Conservation (phyloP, 2,329 filamentous ascomycete genomes). For the Fusarium anguioides region DNA sequence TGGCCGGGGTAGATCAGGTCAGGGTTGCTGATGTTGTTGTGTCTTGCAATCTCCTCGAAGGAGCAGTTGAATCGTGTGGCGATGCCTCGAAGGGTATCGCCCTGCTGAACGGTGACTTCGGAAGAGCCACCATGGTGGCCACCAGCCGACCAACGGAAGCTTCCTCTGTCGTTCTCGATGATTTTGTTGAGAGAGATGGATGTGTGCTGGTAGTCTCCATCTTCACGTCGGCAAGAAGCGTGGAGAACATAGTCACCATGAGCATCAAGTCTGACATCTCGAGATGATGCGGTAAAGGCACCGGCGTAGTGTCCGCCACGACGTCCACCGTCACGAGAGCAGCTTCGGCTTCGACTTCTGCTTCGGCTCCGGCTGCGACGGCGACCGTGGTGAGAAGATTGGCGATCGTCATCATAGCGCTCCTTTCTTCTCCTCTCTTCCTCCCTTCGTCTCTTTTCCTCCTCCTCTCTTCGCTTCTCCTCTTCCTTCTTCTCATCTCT, state of each 20-base stretch:
- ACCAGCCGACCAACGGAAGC: slow-evolving; percentile 51
- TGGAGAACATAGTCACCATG: slow-evolving; percentile 50
- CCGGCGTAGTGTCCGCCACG: slow-evolving; percentile 46
- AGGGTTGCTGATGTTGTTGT: slow-evolving; percentile 55
- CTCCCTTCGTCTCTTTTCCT: slow-evolving; percentile 28
- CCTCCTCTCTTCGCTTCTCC: slow-evolving; percentile 44
- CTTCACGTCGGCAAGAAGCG: slow-evolving; percentile 49
- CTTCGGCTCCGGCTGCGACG: not conserved
- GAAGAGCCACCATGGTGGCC: slow-evolving; percentile 41
- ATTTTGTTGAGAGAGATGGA: slow-evolving; percentile 51
- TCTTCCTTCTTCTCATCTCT: slow-evolving; percentile 51
- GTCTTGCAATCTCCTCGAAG: slow-evolving; percentile 54
- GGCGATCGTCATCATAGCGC: slow-evolving; percentile 21
- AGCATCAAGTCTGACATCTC: slow-evolving; percentile 50
- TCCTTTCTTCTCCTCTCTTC: not conserved
- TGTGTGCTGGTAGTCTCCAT: slow-evolving; percentile 50
- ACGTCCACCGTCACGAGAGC: slow-evolving; percentile 4
- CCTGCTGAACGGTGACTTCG: slow-evolving; percentile 53
- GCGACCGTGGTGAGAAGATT: slow-evolving; percentile 3
- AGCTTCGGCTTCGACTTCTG: not conserved
- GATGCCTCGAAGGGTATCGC: slow-evolving; percentile 56
- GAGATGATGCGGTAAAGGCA: slow-evolving; percentile 50
- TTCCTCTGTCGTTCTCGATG: slow-evolving; percentile 52
- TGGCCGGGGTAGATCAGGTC: slow-evolving; percentile 58
- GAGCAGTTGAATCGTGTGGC: slow-evolving; percentile 47